Conservation (phyloP, 2,329 filamentous ascomycete genomes). For the Pseudocercospora fuligena region DNA sequence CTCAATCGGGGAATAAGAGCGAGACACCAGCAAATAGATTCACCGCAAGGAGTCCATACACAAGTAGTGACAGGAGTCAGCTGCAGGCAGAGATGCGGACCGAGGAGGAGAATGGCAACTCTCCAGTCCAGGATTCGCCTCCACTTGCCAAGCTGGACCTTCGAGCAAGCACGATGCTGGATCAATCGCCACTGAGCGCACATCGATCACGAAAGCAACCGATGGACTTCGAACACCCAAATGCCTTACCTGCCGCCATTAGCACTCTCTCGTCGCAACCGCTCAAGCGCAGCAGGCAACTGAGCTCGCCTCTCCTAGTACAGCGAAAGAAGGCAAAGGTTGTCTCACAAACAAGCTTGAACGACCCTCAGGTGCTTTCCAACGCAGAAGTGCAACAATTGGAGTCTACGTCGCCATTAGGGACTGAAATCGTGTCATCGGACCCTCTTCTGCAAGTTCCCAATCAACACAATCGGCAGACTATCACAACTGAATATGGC, state of each 20-base stretch:
- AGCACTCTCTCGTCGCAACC: not conserved
- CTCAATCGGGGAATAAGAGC: not conserved
- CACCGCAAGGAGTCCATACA: not conserved
- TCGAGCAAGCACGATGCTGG: not conserved
- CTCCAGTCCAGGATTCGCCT: not conserved
- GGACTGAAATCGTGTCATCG: not conserved
- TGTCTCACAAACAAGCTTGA: not conserved
- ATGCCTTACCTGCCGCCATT: not conserved
- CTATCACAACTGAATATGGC: not conserved
- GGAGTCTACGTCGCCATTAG: not conserved
- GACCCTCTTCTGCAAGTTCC: not conserved
- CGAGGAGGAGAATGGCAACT: conserved; percentile 15
- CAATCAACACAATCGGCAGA: not conserved
- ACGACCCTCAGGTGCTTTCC: not conserved
- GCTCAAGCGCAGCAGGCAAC: not conserved
- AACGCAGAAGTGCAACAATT: not conserved
- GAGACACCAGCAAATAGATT: conserved; percentile 1
- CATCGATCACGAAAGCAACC: not conserved
- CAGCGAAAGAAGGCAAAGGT: not conserved
- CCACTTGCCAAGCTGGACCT: not conserved
- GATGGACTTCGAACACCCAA: not conserved
- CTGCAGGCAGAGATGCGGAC: conserved; percentile 29
- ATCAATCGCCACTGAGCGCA: not conserved
- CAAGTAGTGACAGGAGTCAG: conserved; percentile 21
- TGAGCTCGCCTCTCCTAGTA: not conserved